phyloP scores from a whole-genome alignment of 805 yeast genomes.

The Saitoella complicata region DNA sequence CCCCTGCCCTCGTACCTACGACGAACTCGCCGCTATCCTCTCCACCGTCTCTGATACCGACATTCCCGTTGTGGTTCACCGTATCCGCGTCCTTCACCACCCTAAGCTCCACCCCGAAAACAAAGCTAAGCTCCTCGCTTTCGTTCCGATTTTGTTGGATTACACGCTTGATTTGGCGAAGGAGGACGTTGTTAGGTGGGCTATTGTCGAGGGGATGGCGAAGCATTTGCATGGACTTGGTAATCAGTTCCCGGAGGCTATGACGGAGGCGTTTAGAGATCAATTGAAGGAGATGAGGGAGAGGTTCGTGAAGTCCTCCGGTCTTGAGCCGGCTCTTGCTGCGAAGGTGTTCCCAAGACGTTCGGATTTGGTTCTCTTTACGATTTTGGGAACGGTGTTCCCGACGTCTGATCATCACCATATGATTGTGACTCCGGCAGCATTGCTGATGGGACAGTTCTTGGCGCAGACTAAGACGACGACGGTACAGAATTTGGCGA shows the following conservation, averaged over 20 bases:
- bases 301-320: constrained; percentile 22
- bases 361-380: constrained; percentile 47
- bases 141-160: constrained; percentile 19
- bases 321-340: too few species aligned
- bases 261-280: constrained; percentile 47
- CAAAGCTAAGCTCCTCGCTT: constrained; percentile 35
- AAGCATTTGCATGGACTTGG: constrained; percentile 36
- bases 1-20: constrained; percentile 37
- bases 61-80: constrained; percentile 28
- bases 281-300: constrained; percentile 40
- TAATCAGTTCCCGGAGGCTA: constrained; percentile 43
- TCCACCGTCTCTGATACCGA: constrained; percentile 47
- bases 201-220: constrained; percentile 15
- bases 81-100: constrained; percentile 44
- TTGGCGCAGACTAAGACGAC: constrained; percentile 36
- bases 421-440: constrained; percentile 71
- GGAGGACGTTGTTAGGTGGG: not conserved
- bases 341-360: too few species aligned
- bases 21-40: constrained; percentile 53
- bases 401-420: constrained; percentile 96
- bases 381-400: constrained; percentile 58
- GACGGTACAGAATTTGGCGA: constrained; percentile 29
- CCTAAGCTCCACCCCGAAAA: constrained; percentile 73
- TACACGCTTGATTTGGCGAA: constrained; percentile 23
- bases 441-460: constrained; percentile 54